Conservation (phyloP, 179 eudicot species). For the Patellifolia procumbens region DNA sequence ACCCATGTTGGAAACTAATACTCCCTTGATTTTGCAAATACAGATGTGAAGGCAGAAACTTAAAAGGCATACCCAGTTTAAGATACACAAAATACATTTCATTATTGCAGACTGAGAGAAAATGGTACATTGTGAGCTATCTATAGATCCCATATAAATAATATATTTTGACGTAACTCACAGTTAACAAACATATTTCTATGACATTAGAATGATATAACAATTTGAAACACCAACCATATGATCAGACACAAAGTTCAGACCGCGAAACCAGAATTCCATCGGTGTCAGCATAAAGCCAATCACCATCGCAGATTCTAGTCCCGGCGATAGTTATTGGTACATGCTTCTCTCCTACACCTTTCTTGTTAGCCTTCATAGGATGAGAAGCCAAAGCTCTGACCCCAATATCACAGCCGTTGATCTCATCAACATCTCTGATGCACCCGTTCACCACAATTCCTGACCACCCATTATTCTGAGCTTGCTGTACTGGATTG, state of each 20-base stretch:
- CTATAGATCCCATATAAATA: neutral
- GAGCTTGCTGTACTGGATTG: conserved; percentile 46
- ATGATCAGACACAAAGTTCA: conserved; percentile 34
- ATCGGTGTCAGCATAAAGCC: conserved; percentile 48
- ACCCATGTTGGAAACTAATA: too few relatives aligned
- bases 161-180: neutral
- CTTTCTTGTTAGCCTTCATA: conserved; percentile 47
- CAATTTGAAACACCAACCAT: too few relatives aligned
- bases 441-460: conserved; percentile 43
- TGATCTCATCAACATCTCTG: conserved; percentile 42
- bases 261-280: conserved; percentile 38
- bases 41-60: neutral
- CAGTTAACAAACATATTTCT: neutral
- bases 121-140: conserved; percentile 3
- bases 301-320: conserved; percentile 38
- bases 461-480: conserved; percentile 44
- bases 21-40: neutral
- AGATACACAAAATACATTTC: conserved; percentile 4
- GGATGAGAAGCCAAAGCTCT: conserved; percentile 44
- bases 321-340: conserved; percentile 32
- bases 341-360: conserved; percentile 42
- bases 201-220: neutral
- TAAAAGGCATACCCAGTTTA: neutral
- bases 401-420: conserved; percentile 44
- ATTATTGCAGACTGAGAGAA: conserved; percentile 4